Evolutionary conservation across 306 rosid genomes (phyloP), one percentile per base, ranked within the genome.

Genomic region (Neltuma alba): DNA sequence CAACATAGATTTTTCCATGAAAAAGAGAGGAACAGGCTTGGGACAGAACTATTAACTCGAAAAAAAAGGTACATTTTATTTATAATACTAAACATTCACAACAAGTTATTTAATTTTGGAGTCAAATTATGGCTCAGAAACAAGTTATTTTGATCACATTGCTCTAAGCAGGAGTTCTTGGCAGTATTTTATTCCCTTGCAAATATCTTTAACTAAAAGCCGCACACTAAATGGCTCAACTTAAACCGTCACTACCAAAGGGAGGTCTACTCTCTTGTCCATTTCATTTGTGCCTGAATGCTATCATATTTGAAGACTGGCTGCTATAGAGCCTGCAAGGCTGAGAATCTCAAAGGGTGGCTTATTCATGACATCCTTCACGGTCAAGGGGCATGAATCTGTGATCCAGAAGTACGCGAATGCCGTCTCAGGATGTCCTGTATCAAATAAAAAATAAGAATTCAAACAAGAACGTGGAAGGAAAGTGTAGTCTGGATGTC

Each of bases 381-480:
- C 97, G 0, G 99, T 91, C 78, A 86, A 54, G 30, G 99, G 98
- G 74, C 98, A 95, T 34, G 98, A 95, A 79, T 95, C 99, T 62
- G 99, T 90, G 70, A 95, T 93, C 99, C 99, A 93, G 85, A 95
- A 95, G 87, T 89, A 95, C 28, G 89, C 79, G 76, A 95, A 88
- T 40, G 90, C 98, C 20, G 76, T 74, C 86, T 83, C 94, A 7
- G 97, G 96, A 71, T 85, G 74, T 84, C 96, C 99, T 95, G 92
- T 44, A 78, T 76, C 20, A 16, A 14, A 64, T 7, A 12, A 70
- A 27, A 83, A 66, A 37, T 41, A 25, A 72, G 28, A 80, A 50
- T 31, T 41, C 15, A 21, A 23, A 8, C 12, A 58, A 61, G 58
- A 50, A 14, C 11, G 75, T 36, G 70, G 57, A 61, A 69, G 21